Evolutionary conservation across 805 yeast species (phyloP).

Genomic region (Nakazawaea peltata): DNA sequence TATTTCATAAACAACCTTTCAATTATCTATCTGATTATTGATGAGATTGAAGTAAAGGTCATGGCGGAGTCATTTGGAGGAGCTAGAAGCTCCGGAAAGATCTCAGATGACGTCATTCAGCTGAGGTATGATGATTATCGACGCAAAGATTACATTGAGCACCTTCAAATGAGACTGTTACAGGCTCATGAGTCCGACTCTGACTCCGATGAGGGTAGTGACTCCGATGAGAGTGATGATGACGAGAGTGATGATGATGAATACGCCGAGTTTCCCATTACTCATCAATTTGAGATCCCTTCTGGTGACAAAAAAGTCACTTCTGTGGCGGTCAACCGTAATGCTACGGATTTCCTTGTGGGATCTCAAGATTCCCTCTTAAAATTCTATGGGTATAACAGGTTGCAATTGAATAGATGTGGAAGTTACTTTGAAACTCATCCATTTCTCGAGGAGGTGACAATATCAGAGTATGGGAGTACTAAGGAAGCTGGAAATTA

Average conservation of each 20-base stretch:
- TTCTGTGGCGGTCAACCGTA: constrained; percentile 15
- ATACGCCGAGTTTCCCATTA: constrained; percentile 23
- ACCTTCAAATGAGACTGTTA: constrained; percentile 11
- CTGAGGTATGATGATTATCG: not conserved
- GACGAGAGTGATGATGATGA: constrained; percentile 20
- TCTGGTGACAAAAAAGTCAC: constrained; percentile 16
- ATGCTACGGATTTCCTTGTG: constrained; percentile 20
- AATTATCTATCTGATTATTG: no score
- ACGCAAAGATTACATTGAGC: constrained; percentile 6
- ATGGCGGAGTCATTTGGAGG: no score
- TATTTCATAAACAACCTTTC: no score
- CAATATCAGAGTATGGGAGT: constrained; percentile 11
- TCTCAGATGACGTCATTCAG: no score
- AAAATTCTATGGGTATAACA: constrained; percentile 23
- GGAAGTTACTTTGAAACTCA: constrained; percentile 11
- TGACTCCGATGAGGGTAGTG: constrained; percentile 7
- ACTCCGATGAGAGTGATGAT: constrained; percentile 13
- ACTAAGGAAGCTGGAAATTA: constrained; percentile 8
- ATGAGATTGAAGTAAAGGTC: no score
- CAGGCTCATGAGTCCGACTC: constrained; percentile 1
- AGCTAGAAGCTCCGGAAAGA: no score
- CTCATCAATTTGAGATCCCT: constrained; percentile 21
- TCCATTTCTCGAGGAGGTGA: constrained; percentile 10
- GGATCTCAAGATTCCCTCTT: constrained; percentile 20
- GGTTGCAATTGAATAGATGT: constrained; percentile 18